A percentile compares a stretch with the other conserved stretches of the same genome.
These are phyloP conservation scores for Pinus albicaulis DNA, from an alignment of 75 land plant genomes.

Conservation along the genomic window DNA sequence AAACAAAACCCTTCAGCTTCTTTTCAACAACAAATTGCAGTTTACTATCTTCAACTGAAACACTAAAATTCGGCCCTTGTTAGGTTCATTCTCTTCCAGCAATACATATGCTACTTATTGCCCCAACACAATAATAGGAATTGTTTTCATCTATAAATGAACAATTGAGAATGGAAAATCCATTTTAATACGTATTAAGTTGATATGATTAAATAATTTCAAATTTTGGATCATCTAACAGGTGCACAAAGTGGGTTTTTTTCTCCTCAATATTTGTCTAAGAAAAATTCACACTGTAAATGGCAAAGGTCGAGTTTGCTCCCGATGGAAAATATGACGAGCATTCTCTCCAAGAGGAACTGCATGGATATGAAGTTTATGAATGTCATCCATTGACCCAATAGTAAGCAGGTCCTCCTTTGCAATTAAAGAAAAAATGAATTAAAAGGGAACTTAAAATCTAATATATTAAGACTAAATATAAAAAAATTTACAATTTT, in stretches of 20 bases:
- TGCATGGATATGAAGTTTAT: conserved; percentile 97
- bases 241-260: conserved; percentile 83
- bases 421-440: no score
- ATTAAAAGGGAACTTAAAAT: no score
- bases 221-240: conserved; percentile 97
- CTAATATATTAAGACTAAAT: no score
- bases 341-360: conserved; percentile 97
- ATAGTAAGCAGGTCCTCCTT: no score
- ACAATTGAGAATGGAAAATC: conserved; percentile 95
- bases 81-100: no score
- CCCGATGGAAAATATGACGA: no score
- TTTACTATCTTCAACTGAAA: conserved; percentile 61
- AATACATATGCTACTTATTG: conserved; percentile 97
- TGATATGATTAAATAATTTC: conserved; percentile 74
- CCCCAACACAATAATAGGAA: conserved; percentile 93
- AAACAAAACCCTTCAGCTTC: conserved; percentile 97
- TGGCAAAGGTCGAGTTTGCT: conserved; percentile 94
- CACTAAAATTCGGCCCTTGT: conserved; percentile 95
- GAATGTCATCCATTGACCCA: no score
- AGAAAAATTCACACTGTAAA: conserved; percentile 62
- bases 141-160: conserved; percentile 87
- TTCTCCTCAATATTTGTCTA: conserved; percentile 69
- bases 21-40: conserved; percentile 93
- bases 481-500: no score
- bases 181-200: conserved; percentile 84